Evolutionary conservation across 192 early-diverging fungal species (phyloP), one percentile per base, ranked within the genome.

Genomic region (Chytriomyces confervae): DNA sequence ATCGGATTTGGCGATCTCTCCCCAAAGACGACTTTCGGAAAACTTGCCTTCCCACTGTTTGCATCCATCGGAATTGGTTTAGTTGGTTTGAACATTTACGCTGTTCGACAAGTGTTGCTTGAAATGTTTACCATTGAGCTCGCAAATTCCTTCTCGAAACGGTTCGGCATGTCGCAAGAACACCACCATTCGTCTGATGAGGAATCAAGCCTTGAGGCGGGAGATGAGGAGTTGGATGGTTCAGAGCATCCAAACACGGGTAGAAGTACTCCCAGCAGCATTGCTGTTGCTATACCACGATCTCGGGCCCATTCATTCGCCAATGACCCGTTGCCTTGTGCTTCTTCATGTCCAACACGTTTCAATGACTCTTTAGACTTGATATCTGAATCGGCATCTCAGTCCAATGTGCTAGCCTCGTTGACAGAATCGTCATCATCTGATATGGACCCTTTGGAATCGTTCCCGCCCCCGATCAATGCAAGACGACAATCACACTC

Each of bases 1-100:
- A 86, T 88, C 50, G 85, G 87, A 7, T 88, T 88, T 72, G 87
- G 87, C 10, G 87, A 88, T 66, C 48, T 85, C 16, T 18, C 51
- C 0, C 87, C 87, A 5, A 64, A 61, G 61, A 85, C 79, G 27
- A 18, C 70, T 6, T 9, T 49, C 0, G 87, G 85, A 13, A 81
- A 78, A 51, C 5, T 77, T 7, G 5, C 81, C 3, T 62, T 88
- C 5, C 80, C 80, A 10, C 9, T 62, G 27, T 46, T 81, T 23
- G 72, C 85, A 7, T 61, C 74, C n/a, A 61, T 80, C 45, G 87
- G 87, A 7, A 79, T 88, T 50, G 77, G 62, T 27, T 29, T 88
- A 5, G 50, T 87, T 20, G 85, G 77, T 23, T 65, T 78, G 23
- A 82, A 71, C 60, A 87, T 88, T 62, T 86, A 79, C 64, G 60